A percentile compares a stretch with the other conserved stretches of the same genome.
phyloP scores from a whole-genome alignment of 768 basidiomycete species.

The Lentinula boryana region DNA sequence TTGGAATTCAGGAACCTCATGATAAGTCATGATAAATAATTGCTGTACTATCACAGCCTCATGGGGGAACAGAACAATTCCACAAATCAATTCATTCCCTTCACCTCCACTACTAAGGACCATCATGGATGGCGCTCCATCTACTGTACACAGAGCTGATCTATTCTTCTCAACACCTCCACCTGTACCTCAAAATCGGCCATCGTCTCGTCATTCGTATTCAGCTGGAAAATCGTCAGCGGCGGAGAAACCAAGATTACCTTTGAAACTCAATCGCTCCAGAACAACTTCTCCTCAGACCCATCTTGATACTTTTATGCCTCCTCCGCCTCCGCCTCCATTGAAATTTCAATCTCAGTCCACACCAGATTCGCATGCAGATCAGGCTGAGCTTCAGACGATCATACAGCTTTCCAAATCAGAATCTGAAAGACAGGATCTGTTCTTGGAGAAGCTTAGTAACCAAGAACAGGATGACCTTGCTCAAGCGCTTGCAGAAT shows the following conservation, averaged over 20 bases:
- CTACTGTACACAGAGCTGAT: slow-evolving; percentile 16
- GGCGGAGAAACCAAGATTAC: not conserved
- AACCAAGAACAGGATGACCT: slow-evolving; percentile 63
- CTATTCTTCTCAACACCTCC: slow-evolving; percentile 17
- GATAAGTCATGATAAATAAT: not conserved
- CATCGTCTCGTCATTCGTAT: not conserved
- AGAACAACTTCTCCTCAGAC: not conserved
- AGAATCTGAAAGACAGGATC: slow-evolving; percentile 22
- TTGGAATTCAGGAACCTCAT: not conserved
- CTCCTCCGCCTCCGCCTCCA: slow-evolving; percentile 17
- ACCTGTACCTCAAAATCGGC: slow-evolving; percentile 8
- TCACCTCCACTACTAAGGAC: slow-evolving; percentile 8
- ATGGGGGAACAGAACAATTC: not conserved
- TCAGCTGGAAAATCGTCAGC: not conserved
- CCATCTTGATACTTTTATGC: not conserved
- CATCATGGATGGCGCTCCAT: slow-evolving; percentile 7
- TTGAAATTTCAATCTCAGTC: slow-evolving; percentile 22
- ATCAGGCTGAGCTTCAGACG: slow-evolving; percentile 38
- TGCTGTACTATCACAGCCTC: slow-evolving; percentile 2
- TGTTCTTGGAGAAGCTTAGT: slow-evolving; percentile 20
- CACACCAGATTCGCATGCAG: slow-evolving; percentile 13
- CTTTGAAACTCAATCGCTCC: slow-evolving; percentile 17
- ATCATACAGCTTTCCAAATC: slow-evolving; percentile 45
- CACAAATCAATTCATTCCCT: slow-evolving; percentile 14
- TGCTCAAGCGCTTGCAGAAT: slow-evolving; percentile 55